Base-by-base conservation (phyloP, 2,329 filamentous ascomycete genomes). In the Tolypocladium sp. region DNA sequence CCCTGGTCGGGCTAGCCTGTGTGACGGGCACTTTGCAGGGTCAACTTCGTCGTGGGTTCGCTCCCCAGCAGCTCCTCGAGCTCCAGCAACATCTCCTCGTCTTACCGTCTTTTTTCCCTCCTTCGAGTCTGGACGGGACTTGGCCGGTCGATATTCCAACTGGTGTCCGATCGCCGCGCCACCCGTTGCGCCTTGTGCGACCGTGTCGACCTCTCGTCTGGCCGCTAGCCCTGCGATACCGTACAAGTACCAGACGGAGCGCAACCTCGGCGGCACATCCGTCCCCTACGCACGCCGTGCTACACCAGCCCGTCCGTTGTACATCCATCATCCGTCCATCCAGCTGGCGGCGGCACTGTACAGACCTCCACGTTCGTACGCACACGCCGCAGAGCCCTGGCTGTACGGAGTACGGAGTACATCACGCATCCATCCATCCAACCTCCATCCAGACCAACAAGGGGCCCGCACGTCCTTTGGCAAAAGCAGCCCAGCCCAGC, bases 231-330 rank as follows among this genome's bases (percentile, higher is more conserved):
- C 56, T 38, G 38, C 52, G 41, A 51, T 22, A 22, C 40, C 40
- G 20, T 57, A 54, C 56, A 40, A 52, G 56, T 46, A 59, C 22
- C 58, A 27, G 54, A 38, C 54, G 33, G 38, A 42, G 25, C 55
- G 60, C 60, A 58, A 59, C 57, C 51, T 57, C 56, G 37, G 54
- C 58, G 38, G 58, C 58, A 52, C 55, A 49, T 59, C 49, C 56
- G 55, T 59, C 22, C 49, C 30, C 20, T 51, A 27, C 30, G 42
- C 56, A 57, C 55, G 55, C 51, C 37, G 55, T 57, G 58, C 55
- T 46, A 59, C 58, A 22, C 33, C 41, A 57, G 55, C 55, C 41
- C 55, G 57, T 30, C 33, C 38, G 40, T 55, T 56, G 58, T 46
- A 53, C 58, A 56, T 44, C 30, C 52, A 2, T 20, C 57, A 38